phyloP scores from a whole-genome alignment of 2,329 filamentous ascomycete genomes.

The Arthrobotrys megalospora region DNA sequence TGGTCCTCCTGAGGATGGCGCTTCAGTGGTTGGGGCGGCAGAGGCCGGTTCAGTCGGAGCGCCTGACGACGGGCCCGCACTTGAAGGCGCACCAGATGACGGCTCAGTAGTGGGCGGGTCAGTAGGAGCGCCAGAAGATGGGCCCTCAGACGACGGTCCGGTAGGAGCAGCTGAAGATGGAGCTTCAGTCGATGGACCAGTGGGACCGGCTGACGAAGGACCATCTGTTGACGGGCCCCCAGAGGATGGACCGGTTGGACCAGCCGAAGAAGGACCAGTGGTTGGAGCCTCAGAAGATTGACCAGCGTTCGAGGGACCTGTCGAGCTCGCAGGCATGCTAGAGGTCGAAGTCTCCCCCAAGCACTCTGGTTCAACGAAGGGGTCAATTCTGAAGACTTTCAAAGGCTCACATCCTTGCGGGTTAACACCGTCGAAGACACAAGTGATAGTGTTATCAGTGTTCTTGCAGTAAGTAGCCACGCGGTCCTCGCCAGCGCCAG shows the following conservation, averaged over 20 bases:
- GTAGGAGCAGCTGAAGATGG: constrained; percentile 8
- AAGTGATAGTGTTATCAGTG: constrained; percentile 32
- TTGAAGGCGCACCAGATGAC: constrained; percentile 17
- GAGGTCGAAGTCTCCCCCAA: constrained; percentile 29
- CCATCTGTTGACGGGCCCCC: not conserved
- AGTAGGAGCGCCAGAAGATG: not conserved
- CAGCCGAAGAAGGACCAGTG: constrained; percentile 7
- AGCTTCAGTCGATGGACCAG: not conserved
- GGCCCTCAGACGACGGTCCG: constrained; percentile 1
- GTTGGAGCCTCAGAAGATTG: constrained; percentile 13
- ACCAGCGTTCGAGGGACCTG: not conserved
- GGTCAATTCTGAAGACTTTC: constrained; percentile 29
- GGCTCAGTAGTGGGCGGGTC: constrained; percentile 4
- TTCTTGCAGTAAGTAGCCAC: constrained; percentile 37
- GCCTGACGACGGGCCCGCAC: not conserved
- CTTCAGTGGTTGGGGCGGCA: not conserved
- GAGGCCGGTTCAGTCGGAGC: constrained; percentile 4
- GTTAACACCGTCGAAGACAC: constrained; percentile 22
- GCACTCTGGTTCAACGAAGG: constrained; percentile 26
- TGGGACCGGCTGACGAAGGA: not conserved
- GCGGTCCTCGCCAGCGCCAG: not conserved
- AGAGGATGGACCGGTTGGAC: not conserved
- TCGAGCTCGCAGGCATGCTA: constrained; percentile 22
- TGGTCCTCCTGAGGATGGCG: constrained; percentile 10
- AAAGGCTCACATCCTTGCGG: constrained; percentile 29